Conservation (phyloP, 108 stramenopile genomes). For the Cylindrotheca fusiformis region DNA sequence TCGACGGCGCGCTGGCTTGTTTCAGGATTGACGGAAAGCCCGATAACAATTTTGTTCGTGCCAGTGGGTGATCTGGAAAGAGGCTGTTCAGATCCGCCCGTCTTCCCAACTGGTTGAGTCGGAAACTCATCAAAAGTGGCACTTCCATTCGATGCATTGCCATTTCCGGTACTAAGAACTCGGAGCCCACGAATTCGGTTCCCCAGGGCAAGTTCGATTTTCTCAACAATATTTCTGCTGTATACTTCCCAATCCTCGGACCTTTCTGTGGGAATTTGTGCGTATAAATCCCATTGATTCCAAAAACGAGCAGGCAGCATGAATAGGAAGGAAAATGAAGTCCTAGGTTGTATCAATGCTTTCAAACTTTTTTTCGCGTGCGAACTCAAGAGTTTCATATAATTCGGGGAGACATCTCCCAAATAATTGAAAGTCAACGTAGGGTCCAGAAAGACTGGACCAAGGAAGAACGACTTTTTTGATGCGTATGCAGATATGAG, state of each 20-base stretch:
- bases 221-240: conserved; percentile 41
- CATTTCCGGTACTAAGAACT: conserved; percentile 74
- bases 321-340: conserved; percentile 60
- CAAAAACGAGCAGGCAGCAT: conserved; percentile 70
- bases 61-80: conserved; percentile 23
- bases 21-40: conserved; percentile 63
- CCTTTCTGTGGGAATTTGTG: conserved; percentile 38
- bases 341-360: conserved; percentile 18
- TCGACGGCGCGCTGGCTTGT: conserved; percentile 71
- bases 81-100: conserved; percentile 1
- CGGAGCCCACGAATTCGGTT: conserved; percentile 57
- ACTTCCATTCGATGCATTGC: conserved; percentile 21
- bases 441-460: conserved; percentile 75
- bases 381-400: conserved; percentile 47
- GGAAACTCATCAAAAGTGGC: conserved; percentile 33
- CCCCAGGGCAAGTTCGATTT: conserved; percentile 62
- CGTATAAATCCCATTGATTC: conserved; percentile 72
- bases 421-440: conserved; percentile 81
- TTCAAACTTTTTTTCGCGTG: conserved; percentile 52
- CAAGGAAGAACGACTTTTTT: conserved; percentile 22
- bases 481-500: conserved; percentile 57
- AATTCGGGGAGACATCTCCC: conserved; percentile 72
- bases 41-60: conserved; percentile 38
- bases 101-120: conserved; percentile 7
- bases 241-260: conserved; percentile 52